Base-by-base conservation (phyloP, 306 rosid species). In the Vicia villosa region DNA sequence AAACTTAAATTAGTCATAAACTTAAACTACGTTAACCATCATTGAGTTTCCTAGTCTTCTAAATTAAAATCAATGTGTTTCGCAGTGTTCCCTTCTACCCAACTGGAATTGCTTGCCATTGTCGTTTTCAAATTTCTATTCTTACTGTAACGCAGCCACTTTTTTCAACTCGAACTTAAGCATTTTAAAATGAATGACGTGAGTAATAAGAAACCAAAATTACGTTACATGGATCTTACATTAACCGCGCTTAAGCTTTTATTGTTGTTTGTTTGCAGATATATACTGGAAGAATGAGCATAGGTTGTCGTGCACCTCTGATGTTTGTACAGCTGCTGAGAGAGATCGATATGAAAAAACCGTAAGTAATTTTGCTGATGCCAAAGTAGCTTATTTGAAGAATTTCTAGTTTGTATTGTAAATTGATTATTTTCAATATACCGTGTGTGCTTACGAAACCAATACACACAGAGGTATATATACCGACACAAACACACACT, bases 251-350 rank as follows among this genome's bases (percentile, higher is more conserved):
- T 21, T 52, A 20, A 10, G n/a, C 16, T 2, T 52, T 21, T 5
- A 2, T 5, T 26, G 45, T 75, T 51, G 16, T 67, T 19, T 72
- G 38, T 75, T 70, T 67, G 51, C 75, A 82, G 86, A 93, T 88
- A 77, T 93, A 55, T 93, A 90, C 64, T 93, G 98, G 98, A 93
- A 93, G 86, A 85, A 80, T 74, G 98, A 93, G 61, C 98, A 93
- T 41, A 84, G 98, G 4, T 73, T 90, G 90, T 76, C 43, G 86
- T 93, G 98, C 82, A 86, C 79, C 15, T 85, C 94, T 72, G 98
- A 90, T 6, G 74, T 84, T 74, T 93, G 98, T 66, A 90, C 97
- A 14, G 97, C 98, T 83, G 24, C 97, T 11, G 98, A 93, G 85
- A 89, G 98, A 52, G 98, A 93, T 81, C 92, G 94, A 59, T 90